Conservation (phyloP, 148 eudicot genomes). For the Diospyros lotus region DNA sequence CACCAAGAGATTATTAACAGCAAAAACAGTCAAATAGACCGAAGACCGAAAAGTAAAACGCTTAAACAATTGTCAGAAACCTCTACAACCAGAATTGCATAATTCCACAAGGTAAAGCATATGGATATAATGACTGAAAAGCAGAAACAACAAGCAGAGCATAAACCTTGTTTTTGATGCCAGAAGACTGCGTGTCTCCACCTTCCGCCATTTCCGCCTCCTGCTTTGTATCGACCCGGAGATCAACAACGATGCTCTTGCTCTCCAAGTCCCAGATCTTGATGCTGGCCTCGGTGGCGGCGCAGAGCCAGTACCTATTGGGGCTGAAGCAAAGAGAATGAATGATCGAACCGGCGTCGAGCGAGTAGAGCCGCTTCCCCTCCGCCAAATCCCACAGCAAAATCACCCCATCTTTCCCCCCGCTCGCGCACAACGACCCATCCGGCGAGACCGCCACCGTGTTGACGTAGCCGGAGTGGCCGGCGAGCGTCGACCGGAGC, state of each 20-base stretch:
- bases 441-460: conserved; percentile 89
- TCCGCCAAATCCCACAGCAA: conserved; percentile 85
- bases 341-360: conserved; percentile 65
- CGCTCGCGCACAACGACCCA: conserved; percentile 85
- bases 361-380: conserved; percentile 73
- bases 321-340: conserved; percentile 89
- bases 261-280: conserved; percentile 94
- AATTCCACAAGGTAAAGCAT: too few relatives aligned
- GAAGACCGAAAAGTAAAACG: too few relatives aligned
- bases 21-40: too few relatives aligned
- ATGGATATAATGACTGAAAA: too few relatives aligned
- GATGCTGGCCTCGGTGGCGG: conserved; percentile 73
- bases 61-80: too few relatives aligned
- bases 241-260: conserved; percentile 71
- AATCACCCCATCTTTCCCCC: conserved; percentile 77
- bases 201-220: conserved; percentile 62
- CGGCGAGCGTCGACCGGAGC: conserved; percentile 59
- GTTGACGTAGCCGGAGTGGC: conserved; percentile 77
- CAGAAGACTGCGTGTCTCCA: conserved; percentile 28
- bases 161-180: conserved; percentile 56
- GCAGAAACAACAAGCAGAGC: too few relatives aligned
- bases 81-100: too few relatives aligned
- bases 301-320: conserved; percentile 93
- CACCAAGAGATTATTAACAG: too few relatives aligned
- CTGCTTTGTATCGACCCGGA: conserved; percentile 68